Evolutionary conservation across 257 asterid genomes (phyloP).

Genomic region (Petunia axillaris): DNA sequence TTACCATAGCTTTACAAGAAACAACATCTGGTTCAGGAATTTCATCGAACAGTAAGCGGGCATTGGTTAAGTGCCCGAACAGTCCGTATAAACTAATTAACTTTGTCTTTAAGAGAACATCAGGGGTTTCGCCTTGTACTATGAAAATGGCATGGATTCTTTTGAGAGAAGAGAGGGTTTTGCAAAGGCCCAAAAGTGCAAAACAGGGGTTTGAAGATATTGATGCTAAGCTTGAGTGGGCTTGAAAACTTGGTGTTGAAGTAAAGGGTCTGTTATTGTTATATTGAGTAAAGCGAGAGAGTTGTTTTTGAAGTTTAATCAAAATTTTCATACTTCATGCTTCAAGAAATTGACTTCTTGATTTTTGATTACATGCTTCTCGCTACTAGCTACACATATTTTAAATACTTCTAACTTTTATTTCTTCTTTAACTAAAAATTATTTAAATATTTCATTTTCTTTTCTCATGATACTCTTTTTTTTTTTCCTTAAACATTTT

Average conservation of each 20-base stretch:
- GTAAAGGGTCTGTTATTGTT: constrained; percentile 22
- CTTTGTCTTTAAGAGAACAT: constrained; percentile 40
- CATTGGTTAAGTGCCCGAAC: constrained; percentile 42
- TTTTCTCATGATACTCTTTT: too few species aligned
- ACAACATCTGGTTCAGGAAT: constrained; percentile 51
- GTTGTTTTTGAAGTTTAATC: constrained; percentile 24
- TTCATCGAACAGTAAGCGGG: constrained; percentile 66
- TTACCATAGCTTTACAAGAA: constrained; percentile 60
- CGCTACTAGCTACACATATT: too few species aligned
- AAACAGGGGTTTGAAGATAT: constrained; percentile 50
- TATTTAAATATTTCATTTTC: too few species aligned
- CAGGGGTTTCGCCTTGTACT: constrained; percentile 43
- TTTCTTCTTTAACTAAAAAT: too few species aligned
- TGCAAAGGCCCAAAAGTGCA: constrained; percentile 51
- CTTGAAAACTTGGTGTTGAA: not conserved
- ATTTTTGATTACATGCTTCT: not conserved
- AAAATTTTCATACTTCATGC: not conserved
- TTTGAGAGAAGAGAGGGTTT: constrained; percentile 44
- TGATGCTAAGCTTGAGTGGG: constrained; percentile 11
- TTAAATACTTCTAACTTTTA: too few species aligned
- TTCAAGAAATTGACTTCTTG: not conserved
- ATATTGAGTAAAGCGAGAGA: constrained; percentile 32
- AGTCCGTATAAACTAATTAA: constrained; percentile 50
- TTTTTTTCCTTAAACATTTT: too few species aligned
- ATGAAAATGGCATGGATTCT: constrained; percentile 55